Conservation (phyloP, 352 stramenopile genomes). For the Globisporangium recalcitrans region DNA sequence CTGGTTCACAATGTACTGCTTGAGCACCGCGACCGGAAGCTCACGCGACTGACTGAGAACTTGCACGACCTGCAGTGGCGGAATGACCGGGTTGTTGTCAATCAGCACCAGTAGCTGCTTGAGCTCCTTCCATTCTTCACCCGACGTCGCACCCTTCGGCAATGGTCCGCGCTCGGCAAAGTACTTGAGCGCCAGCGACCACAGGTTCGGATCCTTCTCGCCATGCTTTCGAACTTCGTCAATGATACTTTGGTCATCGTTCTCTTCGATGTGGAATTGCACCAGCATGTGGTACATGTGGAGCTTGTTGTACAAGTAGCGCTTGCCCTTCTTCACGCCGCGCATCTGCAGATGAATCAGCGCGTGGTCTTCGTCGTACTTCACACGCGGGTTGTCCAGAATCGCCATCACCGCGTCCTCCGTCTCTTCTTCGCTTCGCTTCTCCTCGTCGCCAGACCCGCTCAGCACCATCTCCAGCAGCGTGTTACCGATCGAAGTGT, state of each 20-base stretch:
- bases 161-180: constrained; percentile 82
- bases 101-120: constrained; percentile 76
- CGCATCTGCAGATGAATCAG: constrained; percentile 92
- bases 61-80: constrained; percentile 80
- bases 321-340: constrained; percentile 89
- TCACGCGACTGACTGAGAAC: constrained; percentile 81
- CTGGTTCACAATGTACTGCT: constrained; percentile 85
- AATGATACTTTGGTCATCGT: constrained; percentile 86
- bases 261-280: constrained; percentile 91
- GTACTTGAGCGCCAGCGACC: constrained; percentile 87
- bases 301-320: constrained; percentile 92
- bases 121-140: constrained; percentile 75
- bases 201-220: constrained; percentile 87
- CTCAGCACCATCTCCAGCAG: constrained; percentile 86
- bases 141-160: constrained; percentile 51
- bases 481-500: constrained; percentile 88
- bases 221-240: constrained; percentile 88
- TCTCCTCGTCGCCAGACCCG: constrained; percentile 42
- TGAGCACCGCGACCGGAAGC: constrained; percentile 75
- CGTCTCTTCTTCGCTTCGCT: constrained; percentile 48
- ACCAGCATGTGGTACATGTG: constrained; percentile 94
- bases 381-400: constrained; percentile 86
- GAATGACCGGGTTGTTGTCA: constrained; percentile 76
- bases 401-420: constrained; percentile 84
- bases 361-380: constrained; percentile 92